Evolutionary conservation across 176 grass and related monocot species (phyloP).

Genomic region (Pontederia paniculata): DNA sequence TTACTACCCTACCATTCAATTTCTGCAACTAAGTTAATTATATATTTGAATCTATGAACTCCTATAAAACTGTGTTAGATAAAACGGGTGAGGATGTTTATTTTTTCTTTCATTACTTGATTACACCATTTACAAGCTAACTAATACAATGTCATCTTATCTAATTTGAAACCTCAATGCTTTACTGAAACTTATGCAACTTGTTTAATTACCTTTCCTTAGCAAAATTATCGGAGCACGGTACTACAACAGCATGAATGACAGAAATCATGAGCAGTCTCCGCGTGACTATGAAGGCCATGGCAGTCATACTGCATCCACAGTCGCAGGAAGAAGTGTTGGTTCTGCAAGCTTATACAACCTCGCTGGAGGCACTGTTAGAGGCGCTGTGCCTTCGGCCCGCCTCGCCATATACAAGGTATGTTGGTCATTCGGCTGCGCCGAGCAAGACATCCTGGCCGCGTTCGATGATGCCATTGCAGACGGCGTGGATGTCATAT

Average conservation of each 20-base stretch:
- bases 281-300: not conserved
- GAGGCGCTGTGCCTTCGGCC: slow-evolving; percentile 16
- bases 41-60: no score
- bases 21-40: no score
- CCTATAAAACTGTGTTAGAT: no score
- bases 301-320: not conserved
- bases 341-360: no score
- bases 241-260: not conserved
- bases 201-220: no score
- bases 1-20: not conserved
- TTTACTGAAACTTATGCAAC: no score
- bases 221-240: no score
- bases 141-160: no score
- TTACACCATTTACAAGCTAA: no score
- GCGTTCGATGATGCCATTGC: slow-evolving; percentile 32
- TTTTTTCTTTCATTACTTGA: no score
- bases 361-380: not conserved
- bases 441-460: slow-evolving; percentile 20
- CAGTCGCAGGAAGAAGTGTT: not conserved
- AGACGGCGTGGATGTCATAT: slow-evolving; percentile 39
- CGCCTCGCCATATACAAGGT: slow-evolving; percentile 33
- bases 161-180: no score
- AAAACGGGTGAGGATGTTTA: no score
- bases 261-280: not conserved
- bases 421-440: slow-evolving; percentile 8